A percentile compares a stretch with the other conserved stretches of the same genome.
Conservation (phyloP, 441 rosid genomes). For the Theobroma grandiflorum region DNA sequence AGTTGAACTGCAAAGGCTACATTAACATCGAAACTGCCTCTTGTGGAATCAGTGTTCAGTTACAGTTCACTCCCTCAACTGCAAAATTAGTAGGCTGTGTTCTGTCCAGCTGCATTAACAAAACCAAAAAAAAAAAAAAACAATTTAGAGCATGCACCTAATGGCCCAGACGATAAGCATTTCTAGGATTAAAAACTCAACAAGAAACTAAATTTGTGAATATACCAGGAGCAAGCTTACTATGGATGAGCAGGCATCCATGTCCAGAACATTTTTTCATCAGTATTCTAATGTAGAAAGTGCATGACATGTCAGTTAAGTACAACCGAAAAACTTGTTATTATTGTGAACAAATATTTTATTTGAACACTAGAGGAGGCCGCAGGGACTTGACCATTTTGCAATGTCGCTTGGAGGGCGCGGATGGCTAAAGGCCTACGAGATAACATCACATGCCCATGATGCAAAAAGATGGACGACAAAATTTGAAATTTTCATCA, state of each 20-base stretch:
- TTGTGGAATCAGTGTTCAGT: background rate
- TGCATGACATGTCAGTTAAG: background rate
- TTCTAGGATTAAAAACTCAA: background rate
- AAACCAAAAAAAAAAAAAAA: background rate
- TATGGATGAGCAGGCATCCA: background rate
- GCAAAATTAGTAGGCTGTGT: background rate
- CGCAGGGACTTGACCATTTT: background rate
- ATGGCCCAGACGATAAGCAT: background rate
- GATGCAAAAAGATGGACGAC: background rate
- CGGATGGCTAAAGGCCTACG: background rate
- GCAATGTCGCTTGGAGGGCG: background rate
- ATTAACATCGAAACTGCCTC: background rate
- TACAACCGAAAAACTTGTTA: background rate
- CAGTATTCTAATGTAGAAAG: background rate
- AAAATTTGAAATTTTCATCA: background rate
- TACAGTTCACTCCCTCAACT: background rate
- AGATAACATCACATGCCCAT: background rate
- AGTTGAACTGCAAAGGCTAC: background rate
- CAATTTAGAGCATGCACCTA: background rate
- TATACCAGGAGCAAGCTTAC: background rate
- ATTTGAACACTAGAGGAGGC: background rate
- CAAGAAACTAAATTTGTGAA: background rate
- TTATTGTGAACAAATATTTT: background rate
- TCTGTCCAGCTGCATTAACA: background rate
- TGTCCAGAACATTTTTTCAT: background rate